Percentiles rank a stretch among this genome's conserved stretches.
Conservation (phyloP, 805 yeast species). For the Diddensiella caesifluorescens region DNA sequence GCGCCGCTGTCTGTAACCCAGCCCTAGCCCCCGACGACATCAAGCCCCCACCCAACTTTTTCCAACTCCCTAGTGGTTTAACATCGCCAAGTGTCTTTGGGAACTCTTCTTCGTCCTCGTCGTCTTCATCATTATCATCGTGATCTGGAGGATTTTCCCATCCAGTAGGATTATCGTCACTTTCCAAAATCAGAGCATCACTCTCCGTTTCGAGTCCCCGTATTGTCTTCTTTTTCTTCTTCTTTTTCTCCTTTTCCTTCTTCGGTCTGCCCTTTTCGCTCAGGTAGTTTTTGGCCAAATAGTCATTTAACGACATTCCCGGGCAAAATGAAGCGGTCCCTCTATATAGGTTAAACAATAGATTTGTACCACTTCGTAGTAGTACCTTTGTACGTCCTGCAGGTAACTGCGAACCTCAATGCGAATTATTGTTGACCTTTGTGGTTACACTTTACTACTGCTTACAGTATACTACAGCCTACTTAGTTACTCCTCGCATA, state of each 20-base stretch:
- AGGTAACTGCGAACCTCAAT: no score
- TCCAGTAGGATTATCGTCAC: slow-evolving; percentile 21
- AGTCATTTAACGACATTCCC: slow-evolving; percentile 43
- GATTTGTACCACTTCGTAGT: background rate
- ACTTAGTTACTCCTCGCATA: no score
- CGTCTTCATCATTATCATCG: slow-evolving; percentile 15
- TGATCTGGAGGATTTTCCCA: slow-evolving; percentile 14
- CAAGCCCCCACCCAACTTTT: slow-evolving; percentile 18
- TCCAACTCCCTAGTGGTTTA: slow-evolving; percentile 29
- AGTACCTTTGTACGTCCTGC: no score
- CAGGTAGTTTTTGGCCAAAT: slow-evolving; percentile 43
- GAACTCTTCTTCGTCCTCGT: slow-evolving; percentile 11
- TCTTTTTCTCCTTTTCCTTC: slow-evolving; percentile 28
- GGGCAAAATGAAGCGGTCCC: background rate
- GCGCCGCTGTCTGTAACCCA: slow-evolving; percentile 47
- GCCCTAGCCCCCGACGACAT: slow-evolving; percentile 22
- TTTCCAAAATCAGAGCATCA: slow-evolving; percentile 13
- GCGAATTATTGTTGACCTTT: no score
- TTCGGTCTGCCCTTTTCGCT: slow-evolving; percentile 28
- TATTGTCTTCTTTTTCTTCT: slow-evolving; percentile 5
- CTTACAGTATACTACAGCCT: no score
- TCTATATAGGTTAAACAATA: background rate
- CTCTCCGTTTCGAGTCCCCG: no score
- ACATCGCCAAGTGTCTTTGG: slow-evolving; percentile 27
- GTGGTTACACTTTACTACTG: no score